These are phyloP conservation scores for Venustampulla echinocandica DNA, from an alignment of 495 filamentous ascomycete species.

Conservation along the genomic window DNA sequence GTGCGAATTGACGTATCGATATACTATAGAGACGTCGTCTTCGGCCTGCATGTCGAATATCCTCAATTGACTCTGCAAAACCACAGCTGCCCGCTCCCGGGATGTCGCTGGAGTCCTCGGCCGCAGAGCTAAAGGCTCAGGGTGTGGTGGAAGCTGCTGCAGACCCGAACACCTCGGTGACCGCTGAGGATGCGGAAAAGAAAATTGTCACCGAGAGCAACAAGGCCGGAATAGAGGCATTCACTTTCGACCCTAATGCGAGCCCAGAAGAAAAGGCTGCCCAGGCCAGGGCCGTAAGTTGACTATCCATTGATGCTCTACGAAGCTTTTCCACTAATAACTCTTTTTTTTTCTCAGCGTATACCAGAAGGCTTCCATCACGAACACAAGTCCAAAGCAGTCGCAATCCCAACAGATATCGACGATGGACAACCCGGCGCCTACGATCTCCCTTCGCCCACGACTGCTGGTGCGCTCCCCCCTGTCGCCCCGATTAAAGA, in stretches of 20 bases:
- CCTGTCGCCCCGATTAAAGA: conserved; percentile 36
- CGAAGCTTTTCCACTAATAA: conserved; percentile 7
- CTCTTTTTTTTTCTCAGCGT: conserved; percentile 30
- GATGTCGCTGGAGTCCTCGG: conserved; percentile 13
- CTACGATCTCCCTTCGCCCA: conserved; percentile 71
- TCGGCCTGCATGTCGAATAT: too few relatives aligned
- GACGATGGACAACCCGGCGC: conserved; percentile 58
- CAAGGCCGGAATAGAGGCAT: conserved; percentile 67
- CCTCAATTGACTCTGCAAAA: conserved; percentile 14
- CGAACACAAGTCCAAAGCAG: conserved; percentile 53
- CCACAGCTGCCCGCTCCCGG: conserved; percentile 1
- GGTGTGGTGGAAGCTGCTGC: conserved; percentile 62
- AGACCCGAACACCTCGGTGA: conserved; percentile 58
- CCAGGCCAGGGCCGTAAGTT: conserved; percentile 65
- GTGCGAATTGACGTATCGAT: too few relatives aligned
- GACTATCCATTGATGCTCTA: background rate
- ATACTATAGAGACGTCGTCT: too few relatives aligned
- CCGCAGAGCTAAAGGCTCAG: conserved; percentile 65
- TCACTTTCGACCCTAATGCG: conserved; percentile 81
- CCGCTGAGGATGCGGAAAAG: conserved; percentile 60
- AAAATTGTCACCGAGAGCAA: conserved; percentile 65
- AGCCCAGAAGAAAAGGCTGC: conserved; percentile 75
- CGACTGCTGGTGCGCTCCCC: conserved; percentile 54
- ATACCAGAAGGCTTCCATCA: conserved; percentile 56
- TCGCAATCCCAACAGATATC: conserved; percentile 66